Percentiles rank a stretch among this genome's conserved stretches.
These are phyloP conservation scores for Chimonanthus salicifolius DNA, from an alignment of 164 flowering plant genomes.

Conservation along the genomic window DNA sequence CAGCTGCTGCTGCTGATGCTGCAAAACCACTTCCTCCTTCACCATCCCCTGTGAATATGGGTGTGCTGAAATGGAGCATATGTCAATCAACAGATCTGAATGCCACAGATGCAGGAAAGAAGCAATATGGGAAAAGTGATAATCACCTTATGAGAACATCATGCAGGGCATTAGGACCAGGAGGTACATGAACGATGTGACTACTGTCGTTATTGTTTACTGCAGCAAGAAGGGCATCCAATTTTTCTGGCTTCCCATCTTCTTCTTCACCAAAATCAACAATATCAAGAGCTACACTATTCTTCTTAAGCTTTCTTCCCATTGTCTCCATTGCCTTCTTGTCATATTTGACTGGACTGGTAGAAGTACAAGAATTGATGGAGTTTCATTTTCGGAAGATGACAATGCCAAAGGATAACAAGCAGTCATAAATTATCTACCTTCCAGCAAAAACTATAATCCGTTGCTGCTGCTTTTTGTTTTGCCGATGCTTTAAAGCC, in stretches of 20 bases:
- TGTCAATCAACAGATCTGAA: not conserved
- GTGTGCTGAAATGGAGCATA: constrained; percentile 48
- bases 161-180: constrained; percentile 78
- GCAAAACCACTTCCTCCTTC: constrained; percentile 95
- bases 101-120: not conserved
- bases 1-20: constrained; percentile 86
- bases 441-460: constrained; percentile 97
- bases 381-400: too few species aligned
- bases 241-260: constrained; percentile 81
- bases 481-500: constrained; percentile 95
- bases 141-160: constrained; percentile 85
- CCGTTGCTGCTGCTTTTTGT: constrained; percentile 93
- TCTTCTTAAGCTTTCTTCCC: constrained; percentile 86
- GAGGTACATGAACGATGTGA: constrained; percentile 86
- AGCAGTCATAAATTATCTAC: constrained; percentile 21
- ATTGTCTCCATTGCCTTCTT: constrained; percentile 77
- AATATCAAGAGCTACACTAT: constrained; percentile 90
- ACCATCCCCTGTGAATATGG: constrained; percentile 90
- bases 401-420: not conserved
- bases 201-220: constrained; percentile 87
- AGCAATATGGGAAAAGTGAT: not conserved
- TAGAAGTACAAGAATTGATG: not conserved
- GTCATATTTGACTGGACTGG: constrained; percentile 83
- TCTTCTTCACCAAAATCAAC: constrained; percentile 95
- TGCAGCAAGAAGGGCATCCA: constrained; percentile 80